A percentile compares a stretch with the other conserved stretches of the same genome.
Conservation (phyloP, 805 yeast species). For the Starmerella stigmatis region DNA sequence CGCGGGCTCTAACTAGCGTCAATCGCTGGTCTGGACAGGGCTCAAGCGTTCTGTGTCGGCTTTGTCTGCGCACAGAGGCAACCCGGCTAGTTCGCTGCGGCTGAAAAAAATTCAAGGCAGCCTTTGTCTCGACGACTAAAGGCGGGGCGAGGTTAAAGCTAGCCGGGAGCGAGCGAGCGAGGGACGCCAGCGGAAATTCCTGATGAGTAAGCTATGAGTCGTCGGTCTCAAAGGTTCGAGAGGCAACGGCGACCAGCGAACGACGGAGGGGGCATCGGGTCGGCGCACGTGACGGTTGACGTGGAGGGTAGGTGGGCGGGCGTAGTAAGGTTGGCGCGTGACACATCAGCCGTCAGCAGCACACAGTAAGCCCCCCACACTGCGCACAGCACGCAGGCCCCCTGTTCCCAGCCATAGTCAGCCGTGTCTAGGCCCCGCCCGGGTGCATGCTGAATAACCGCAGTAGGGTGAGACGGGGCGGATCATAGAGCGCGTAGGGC, state of each 20-base stretch:
- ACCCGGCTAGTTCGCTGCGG: background rate
- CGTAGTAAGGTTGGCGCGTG: too few relatives aligned
- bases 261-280: background rate
- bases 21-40: slow-evolving; percentile 1
- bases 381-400: too few relatives aligned
- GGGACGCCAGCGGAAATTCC: slow-evolving; percentile 1
- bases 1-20: too few relatives aligned
- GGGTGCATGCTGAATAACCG: too few relatives aligned
- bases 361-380: too few relatives aligned
- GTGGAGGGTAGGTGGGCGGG: too few relatives aligned
- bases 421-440: too few relatives aligned
- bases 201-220: background rate
- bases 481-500: too few relatives aligned
- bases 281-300: background rate
- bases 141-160: slow-evolving; percentile 8
- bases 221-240: background rate
- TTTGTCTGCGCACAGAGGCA: background rate
- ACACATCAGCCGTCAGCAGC: too few relatives aligned
- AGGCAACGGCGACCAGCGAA: background rate
- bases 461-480: too few relatives aligned
- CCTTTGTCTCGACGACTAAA: slow-evolving; percentile 6
- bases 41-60: background rate
- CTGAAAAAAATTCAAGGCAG: slow-evolving; percentile 16
- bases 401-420: too few relatives aligned
- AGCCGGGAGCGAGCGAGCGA: too few relatives aligned